A percentile compares a stretch with the other conserved stretches of the same genome.
Conservation (phyloP, 2,329 filamentous ascomycete genomes). For the Aspergillus jensenii region DNA sequence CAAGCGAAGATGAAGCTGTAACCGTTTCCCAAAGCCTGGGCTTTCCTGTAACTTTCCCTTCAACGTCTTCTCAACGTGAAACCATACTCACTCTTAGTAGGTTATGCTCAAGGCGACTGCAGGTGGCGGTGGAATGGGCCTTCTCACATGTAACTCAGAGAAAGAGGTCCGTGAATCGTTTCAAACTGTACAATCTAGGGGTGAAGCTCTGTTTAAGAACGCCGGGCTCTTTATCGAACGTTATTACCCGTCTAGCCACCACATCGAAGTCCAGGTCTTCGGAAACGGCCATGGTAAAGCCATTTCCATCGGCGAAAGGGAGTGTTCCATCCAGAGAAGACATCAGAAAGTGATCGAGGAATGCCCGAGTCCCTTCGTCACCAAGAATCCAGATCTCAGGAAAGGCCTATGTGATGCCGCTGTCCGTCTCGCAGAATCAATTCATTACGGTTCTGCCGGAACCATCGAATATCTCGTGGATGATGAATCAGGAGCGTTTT, state of each 20-base stretch:
- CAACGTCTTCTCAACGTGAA: not conserved
- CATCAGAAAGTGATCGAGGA: slow-evolving; percentile 94
- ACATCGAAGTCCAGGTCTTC: slow-evolving; percentile 90
- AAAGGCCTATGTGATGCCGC: slow-evolving; percentile 66
- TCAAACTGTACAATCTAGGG: not conserved
- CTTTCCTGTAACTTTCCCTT: slow-evolving; percentile 42
- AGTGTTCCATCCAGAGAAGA: slow-evolving; percentile 81
- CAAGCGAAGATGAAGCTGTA: slow-evolving; percentile 47
- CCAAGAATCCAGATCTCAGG: slow-evolving; percentile 56
- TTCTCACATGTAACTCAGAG: not conserved
- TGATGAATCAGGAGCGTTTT: slow-evolving; percentile 77
- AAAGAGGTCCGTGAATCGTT: not conserved
- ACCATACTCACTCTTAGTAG: not conserved
- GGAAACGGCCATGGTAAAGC: slow-evolving; percentile 77
- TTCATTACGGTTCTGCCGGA: slow-evolving; percentile 76
- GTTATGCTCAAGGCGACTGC: slow-evolving; percentile 8
- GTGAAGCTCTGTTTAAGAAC: not conserved
- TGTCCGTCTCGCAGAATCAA: slow-evolving; percentile 61
- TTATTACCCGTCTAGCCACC: slow-evolving; percentile 34
- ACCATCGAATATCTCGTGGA: slow-evolving; percentile 92
- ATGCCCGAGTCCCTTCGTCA: slow-evolving; percentile 72
- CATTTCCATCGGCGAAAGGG: slow-evolving; percentile 81
- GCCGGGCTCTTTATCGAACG: not conserved
- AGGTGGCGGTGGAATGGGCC: slow-evolving; percentile 5
- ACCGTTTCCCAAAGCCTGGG: slow-evolving; percentile 46